Evolutionary conservation across 768 basidiomycete genomes (phyloP).

Genomic region (Crepidotus variabilis): DNA sequence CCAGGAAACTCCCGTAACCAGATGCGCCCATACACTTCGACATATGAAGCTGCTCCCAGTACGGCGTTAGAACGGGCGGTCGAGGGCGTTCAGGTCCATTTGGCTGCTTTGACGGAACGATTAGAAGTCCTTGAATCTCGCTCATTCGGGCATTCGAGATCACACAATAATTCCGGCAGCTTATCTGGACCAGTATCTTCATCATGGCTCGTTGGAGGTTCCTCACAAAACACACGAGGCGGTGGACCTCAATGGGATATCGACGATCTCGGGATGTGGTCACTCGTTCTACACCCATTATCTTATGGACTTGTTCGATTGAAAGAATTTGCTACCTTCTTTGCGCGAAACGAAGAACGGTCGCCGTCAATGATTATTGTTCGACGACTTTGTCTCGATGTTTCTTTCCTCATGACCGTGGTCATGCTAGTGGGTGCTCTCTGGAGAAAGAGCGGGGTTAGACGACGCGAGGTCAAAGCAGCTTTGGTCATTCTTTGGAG

Average conservation of each 20-base stretch:
- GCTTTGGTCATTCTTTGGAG: slow-evolving; percentile 69
- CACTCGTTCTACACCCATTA: slow-evolving; percentile 63
- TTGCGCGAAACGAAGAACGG: slow-evolving; percentile 53
- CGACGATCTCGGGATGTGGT: slow-evolving; percentile 85
- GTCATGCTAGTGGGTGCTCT: slow-evolving; percentile 51
- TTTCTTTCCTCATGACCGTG: slow-evolving; percentile 68
- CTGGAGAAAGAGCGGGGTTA: slow-evolving; percentile 68
- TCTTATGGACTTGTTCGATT: slow-evolving; percentile 46
- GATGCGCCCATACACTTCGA: slow-evolving; percentile 29
- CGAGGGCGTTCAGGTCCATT: slow-evolving; percentile 75
- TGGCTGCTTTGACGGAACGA: slow-evolving; percentile 80
- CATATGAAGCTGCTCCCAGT: slow-evolving; percentile 38
- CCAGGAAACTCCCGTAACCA: slow-evolving; percentile 29
- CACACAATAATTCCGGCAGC: slow-evolving; percentile 36
- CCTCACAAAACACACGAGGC: slow-evolving; percentile 35
- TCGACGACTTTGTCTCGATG: slow-evolving; percentile 71
- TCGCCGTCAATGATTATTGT: slow-evolving; percentile 67
- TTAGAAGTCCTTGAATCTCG: slow-evolving; percentile 65
- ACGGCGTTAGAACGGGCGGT: slow-evolving; percentile 69
- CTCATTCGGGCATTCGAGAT: slow-evolving; percentile 34
- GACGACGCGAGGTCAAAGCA: slow-evolving; percentile 62
- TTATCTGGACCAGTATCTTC: slow-evolving; percentile 34
- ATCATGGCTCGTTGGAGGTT: slow-evolving; percentile 33
- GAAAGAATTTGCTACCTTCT: slow-evolving; percentile 50
- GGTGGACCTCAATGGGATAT: slow-evolving; percentile 54